A percentile compares a stretch with the other conserved stretches of the same genome.
Conservation (phyloP, 176 grass and related monocot species). For the Pontederia paniculata region DNA sequence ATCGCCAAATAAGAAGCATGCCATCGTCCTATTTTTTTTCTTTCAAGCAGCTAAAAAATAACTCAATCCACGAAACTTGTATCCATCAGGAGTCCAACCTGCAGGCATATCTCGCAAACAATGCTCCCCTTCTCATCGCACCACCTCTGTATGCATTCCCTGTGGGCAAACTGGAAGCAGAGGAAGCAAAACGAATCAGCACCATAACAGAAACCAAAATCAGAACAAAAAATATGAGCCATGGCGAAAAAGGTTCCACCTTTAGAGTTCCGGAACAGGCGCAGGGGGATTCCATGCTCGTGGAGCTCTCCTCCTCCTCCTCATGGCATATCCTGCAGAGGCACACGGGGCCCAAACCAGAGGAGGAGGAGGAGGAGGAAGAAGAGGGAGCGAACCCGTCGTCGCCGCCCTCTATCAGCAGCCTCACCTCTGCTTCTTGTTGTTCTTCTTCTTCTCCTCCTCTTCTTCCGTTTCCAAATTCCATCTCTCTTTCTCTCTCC, state of each 20-base stretch:
- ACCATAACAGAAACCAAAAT: not conserved
- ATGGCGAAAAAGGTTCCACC: conserved; percentile 19
- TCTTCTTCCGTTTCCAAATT: conserved; percentile 6
- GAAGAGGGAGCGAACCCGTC: conserved; percentile 6
- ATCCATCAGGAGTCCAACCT: conserved; percentile 28
- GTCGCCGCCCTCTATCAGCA: conserved; percentile 18
- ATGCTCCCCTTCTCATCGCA: conserved; percentile 92
- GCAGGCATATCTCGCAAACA: conserved; percentile 82
- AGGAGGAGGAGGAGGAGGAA: not conserved
- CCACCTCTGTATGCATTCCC: conserved; percentile 91
- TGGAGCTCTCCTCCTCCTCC: conserved; percentile 37
- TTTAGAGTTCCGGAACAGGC: conserved; percentile 82
- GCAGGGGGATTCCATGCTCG: conserved; percentile 69
- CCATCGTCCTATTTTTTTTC: not conserved
- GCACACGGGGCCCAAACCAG: conserved; percentile 23
- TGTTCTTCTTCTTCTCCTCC: conserved; percentile 16
- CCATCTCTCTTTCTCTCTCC: conserved; percentile 3
- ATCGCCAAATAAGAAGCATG: too few relatives aligned
- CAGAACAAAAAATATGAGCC: not conserved
- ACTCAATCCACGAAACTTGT: not conserved
- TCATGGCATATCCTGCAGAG: conserved; percentile 89
- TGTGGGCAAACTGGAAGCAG: conserved; percentile 63
- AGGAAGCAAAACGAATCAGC: not conserved
- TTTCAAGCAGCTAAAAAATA: not conserved
- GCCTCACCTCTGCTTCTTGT: conserved; percentile 6